phyloP scores from a whole-genome alignment of 2,329 filamentous ascomycete species.

The Hawksworthiomyces lignivorus region DNA sequence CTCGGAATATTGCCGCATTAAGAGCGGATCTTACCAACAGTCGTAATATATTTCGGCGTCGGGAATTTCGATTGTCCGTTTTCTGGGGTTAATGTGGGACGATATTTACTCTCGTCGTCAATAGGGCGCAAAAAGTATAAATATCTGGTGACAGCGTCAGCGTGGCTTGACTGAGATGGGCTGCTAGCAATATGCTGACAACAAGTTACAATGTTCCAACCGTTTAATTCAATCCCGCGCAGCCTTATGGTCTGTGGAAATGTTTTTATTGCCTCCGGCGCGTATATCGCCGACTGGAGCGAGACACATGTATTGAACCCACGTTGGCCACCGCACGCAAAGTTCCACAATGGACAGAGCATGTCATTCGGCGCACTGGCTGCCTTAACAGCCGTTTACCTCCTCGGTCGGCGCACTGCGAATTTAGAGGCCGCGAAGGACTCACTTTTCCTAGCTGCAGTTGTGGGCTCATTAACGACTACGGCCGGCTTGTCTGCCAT shows the following conservation, averaged over 20 bases:
- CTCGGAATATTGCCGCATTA: too few species aligned
- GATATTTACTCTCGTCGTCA: too few species aligned
- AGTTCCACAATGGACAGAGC: not conserved
- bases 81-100: too few species aligned
- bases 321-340: not conserved
- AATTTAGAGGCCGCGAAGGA: not conserved
- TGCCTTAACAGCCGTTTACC: not conserved
- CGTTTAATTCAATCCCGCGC: not conserved
- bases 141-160: too few species aligned
- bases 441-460: not conserved
- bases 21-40: too few species aligned
- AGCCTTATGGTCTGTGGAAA: not conserved
- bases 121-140: too few species aligned
- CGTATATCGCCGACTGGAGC: not conserved
- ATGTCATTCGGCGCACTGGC: not conserved
- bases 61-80: too few species aligned
- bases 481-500: not conserved
- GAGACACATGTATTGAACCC: not conserved
- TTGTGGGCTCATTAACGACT: not conserved
- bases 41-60: too few species aligned
- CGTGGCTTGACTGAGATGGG: too few species aligned
- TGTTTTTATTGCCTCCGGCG: not conserved
- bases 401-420: not conserved
- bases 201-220: too few species aligned
- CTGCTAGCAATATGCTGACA: too few species aligned